Base-by-base conservation (phyloP, 495 filamentous ascomycete genomes). In the Tuber calosporum region DNA sequence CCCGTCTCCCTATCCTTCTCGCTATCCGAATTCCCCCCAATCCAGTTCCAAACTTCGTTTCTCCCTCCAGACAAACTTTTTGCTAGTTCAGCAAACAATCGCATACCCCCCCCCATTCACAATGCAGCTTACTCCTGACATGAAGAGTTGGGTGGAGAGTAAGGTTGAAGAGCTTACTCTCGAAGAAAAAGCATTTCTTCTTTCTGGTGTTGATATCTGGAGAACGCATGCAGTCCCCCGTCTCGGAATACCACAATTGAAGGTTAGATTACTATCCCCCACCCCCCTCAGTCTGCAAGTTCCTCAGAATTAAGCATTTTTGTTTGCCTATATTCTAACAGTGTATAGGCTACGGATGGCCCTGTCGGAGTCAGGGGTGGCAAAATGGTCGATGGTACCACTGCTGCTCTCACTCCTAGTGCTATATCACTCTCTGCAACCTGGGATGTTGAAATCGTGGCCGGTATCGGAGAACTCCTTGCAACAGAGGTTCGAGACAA, bases 351-450 rank as follows among this genome's bases (percentile, higher is more conserved):
- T 38, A 80, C 80, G 58, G 80, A 81, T 77, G 80, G 80, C 39
- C 80, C 79, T 70, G 77, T 81, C 45, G 80, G 80, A 22, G 74
- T 79, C 30, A 77, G 80, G 58, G 80, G 79, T 15, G 80, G 79
- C 22, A 81, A 79, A 9, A 81, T 81, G 79, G 80, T 81, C 4
- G 80, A 81, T 66, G 80, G 80, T 17, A 81, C 80, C 43, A 81
- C 80, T 30, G 79, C 80, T 37, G 79, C 80, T 42, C 71, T 81
- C 36, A 81, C 80, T 62, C 80, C 80, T 36, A 81, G 80, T 36
- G 80, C 80, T 20, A 74, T 81, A 73, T 81, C 80, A 36, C 76
- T 81, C 45, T 69, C 80, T 22, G 77, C 80, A 53, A 81, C 79
- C n/a, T 81, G 76, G 76, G 80, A 81, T 69, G 53, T 77, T 41